Evolutionary conservation across 202 grass and related monocot species (phyloP).

Genomic region (Miscanthus sacchariflorus): DNA sequence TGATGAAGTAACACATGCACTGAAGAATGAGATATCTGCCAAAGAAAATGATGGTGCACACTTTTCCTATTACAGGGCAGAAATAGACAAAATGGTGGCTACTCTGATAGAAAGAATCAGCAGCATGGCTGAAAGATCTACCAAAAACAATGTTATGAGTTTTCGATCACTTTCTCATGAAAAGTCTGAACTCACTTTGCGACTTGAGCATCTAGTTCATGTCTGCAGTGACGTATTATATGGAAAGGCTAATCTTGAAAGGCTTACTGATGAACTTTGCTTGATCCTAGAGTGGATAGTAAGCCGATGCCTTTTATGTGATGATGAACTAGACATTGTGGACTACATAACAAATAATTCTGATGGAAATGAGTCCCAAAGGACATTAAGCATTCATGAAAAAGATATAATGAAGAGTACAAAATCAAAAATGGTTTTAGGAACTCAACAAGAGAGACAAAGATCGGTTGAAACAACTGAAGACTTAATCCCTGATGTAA

Average conservation of each 20-base stretch:
- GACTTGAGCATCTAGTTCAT: conserved; percentile 41
- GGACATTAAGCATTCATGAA: conserved; percentile 30
- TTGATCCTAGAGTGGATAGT: conserved; percentile 55
- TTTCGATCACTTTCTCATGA: conserved; percentile 33
- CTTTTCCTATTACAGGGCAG: conserved; percentile 27
- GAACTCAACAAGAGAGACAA: neutral
- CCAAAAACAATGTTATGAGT: neutral
- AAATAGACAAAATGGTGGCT: conserved; percentile 47
- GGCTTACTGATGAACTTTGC: conserved; percentile 48
- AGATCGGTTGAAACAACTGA: conserved; percentile 13
- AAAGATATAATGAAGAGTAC: conserved; percentile 9
- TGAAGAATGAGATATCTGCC: conserved; percentile 44
- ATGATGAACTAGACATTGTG: conserved; percentile 34
- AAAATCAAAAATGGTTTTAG: conserved; percentile 22
- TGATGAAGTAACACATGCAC: conserved; percentile 56
- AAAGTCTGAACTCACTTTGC: conserved; percentile 44
- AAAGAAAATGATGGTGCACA: conserved; percentile 17
- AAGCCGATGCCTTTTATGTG: conserved; percentile 26
- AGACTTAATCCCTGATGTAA: neutral
- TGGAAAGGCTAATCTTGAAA: conserved; percentile 44
- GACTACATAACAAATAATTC: conserved; percentile 15
- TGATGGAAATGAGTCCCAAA: conserved; percentile 30
- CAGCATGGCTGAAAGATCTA: conserved; percentile 44
- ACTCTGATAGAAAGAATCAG: conserved; percentile 43
- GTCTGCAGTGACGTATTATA: conserved; percentile 47